A percentile compares a stretch with the other conserved stretches of the same genome.
These are phyloP conservation scores for Candida koratica DNA, from an alignment of 805 yeast genomes.

Conservation along the genomic window DNA sequence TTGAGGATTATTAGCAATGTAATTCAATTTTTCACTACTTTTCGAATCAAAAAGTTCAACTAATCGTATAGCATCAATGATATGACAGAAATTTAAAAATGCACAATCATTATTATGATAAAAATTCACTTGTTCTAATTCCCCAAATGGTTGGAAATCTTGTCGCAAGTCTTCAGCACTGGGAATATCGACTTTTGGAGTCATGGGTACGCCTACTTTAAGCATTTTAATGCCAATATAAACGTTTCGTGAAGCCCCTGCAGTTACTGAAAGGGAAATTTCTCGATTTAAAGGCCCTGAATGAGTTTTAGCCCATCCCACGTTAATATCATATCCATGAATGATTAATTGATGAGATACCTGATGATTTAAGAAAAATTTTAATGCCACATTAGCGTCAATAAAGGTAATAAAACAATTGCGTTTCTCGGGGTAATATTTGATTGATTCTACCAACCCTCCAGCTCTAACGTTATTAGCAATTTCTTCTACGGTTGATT, in stretches of 20 bases:
- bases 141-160: slow-evolving; percentile 66
- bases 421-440: slow-evolving; percentile 46
- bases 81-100: slow-evolving; percentile 66
- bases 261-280: slow-evolving; percentile 59
- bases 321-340: slow-evolving; percentile 57
- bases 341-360: slow-evolving; percentile 54
- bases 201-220: slow-evolving; percentile 19
- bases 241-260: slow-evolving; percentile 74
- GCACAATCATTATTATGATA: slow-evolving; percentile 69
- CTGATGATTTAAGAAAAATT: slow-evolving; percentile 58
- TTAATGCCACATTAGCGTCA: slow-evolving; percentile 60
- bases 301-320: slow-evolving; percentile 70
- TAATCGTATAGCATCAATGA: slow-evolving; percentile 57
- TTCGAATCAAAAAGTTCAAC: slow-evolving; percentile 52
- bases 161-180: slow-evolving; percentile 46
- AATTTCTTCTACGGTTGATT: slow-evolving; percentile 65
- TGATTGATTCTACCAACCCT: slow-evolving; percentile 64
- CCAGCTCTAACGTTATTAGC: slow-evolving; percentile 73
- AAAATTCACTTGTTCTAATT: slow-evolving; percentile 70
- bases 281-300: slow-evolving; percentile 58
- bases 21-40: slow-evolving; percentile 30
- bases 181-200: slow-evolving; percentile 24
- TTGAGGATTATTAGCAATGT: slow-evolving; percentile 25
- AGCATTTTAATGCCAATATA: slow-evolving; percentile 58
- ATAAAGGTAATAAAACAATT: slow-evolving; percentile 70